These are phyloP conservation scores for Scedosporium minutisporum DNA, from an alignment of 2,329 filamentous ascomycete genomes.

Conservation along the genomic window DNA sequence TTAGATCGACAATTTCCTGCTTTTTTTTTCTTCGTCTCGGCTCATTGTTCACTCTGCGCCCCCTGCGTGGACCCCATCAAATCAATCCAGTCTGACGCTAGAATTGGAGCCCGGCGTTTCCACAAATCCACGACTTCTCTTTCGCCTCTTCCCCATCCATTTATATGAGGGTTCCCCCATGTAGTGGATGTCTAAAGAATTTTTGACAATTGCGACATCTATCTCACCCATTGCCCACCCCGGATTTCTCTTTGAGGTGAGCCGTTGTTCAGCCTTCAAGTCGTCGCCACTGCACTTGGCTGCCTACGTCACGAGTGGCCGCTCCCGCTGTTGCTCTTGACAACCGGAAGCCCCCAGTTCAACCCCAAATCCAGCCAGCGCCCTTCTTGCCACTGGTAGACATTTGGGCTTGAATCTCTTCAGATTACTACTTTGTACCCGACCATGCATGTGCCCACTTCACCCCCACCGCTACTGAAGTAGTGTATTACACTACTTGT, in stretches of 20 bases:
- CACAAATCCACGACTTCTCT: background rate
- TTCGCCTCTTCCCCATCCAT: background rate
- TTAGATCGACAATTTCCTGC: background rate
- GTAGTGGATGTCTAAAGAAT: background rate
- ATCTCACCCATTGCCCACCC: background rate
- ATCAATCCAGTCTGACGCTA: background rate
- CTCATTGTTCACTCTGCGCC: background rate
- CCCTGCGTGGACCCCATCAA: background rate
- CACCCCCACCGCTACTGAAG: background rate
- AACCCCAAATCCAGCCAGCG: background rate
- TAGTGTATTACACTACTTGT: background rate
- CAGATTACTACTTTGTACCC: background rate
- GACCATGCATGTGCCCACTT: background rate
- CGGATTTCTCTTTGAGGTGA: constrained; percentile 6
- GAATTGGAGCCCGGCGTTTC: background rate
- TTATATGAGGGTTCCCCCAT: background rate
- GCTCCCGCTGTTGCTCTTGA: background rate
- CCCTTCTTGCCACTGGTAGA: background rate
- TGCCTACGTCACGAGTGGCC: background rate
- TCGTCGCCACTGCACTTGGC: background rate
- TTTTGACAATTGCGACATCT: background rate
- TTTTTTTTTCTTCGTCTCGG: background rate
- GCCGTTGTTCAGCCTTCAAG: constrained; percentile 5
- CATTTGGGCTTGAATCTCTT: background rate
- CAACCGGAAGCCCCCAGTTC: background rate